Evolutionary conservation across 2,329 filamentous ascomycete genomes (phyloP).

Genomic region (Diaporthe humulicola): DNA sequence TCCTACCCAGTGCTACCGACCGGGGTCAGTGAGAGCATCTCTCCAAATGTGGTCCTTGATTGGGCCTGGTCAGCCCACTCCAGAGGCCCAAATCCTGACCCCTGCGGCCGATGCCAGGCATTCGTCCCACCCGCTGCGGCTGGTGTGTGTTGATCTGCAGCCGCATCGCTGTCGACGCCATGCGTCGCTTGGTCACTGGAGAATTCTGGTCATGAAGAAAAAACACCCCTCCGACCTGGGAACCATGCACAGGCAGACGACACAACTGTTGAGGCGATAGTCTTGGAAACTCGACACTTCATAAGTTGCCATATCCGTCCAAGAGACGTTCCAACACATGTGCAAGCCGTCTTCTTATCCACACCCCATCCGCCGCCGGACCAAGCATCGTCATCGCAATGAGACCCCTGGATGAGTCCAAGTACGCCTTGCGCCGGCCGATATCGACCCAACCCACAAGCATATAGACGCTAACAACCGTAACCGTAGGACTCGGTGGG

Average conservation of each 20-base stretch:
- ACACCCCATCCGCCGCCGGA: conserved; percentile 6
- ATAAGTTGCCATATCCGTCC: conserved; percentile 28
- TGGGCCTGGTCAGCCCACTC: conserved; percentile 35
- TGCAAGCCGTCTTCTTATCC: not conserved
- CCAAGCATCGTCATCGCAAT: conserved; percentile 50
- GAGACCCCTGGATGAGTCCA: conserved; percentile 67
- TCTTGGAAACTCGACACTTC: not conserved
- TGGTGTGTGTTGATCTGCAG: conserved; percentile 22
- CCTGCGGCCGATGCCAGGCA: conserved; percentile 31
- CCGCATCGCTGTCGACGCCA: conserved; percentile 36
- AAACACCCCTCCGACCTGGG: not conserved
- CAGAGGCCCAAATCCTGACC: conserved; percentile 2
- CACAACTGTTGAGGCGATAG: not conserved
- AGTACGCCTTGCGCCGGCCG: conserved; percentile 51
- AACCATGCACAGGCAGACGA: conserved; percentile 12
- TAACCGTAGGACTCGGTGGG: conserved; percentile 73
- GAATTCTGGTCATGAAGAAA: conserved; percentile 20
- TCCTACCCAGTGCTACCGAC: conserved; percentile 17
- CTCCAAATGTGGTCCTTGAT: conserved; percentile 24
- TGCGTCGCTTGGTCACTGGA: conserved; percentile 32
- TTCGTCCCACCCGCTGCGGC: conserved; percentile 24
- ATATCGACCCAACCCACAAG: conserved; percentile 3
- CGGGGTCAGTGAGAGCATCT: conserved; percentile 35
- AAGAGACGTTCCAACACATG: conserved; percentile 9
- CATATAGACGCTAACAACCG: conserved; percentile 4